Base-by-base conservation (phyloP, 164 flowering plant genomes). In the Aristolochia californica region DNA sequence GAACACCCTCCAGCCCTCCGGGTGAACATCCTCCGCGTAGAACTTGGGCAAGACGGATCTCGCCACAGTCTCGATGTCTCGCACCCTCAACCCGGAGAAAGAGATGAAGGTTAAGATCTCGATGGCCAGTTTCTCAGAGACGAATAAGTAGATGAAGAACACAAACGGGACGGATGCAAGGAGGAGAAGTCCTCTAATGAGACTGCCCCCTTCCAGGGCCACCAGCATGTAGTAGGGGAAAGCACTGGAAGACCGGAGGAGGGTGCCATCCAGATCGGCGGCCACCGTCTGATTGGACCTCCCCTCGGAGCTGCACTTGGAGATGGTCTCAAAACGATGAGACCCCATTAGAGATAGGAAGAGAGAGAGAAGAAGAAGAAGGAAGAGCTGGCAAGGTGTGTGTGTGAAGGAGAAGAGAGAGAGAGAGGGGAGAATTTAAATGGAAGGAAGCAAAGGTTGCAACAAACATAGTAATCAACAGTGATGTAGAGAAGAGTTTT, bases 191-290 rank as follows among this genome's bases (percentile, higher is more conserved):
- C 72, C 91, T 14, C 95, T 43, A 0, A 79, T 5, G 11, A 87
- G 60, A 66, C 82, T 79, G 0, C 95, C 95, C 9, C 82, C 86
- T 61, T 87, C 95, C 10, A 84, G 58, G 0, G 95, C 90, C 12
- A 87, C 67, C 13, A 87, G 87, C 74, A 87, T 56, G 85, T 51
- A 87, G 62, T 84, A 87, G 22, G 95, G 95, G 63, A 87, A 87
- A 14, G 90, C 74, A 45, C 70, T 82, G 2, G 70, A 53, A 7
- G 91, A 82, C 12, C 82, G 62, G 8, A 87, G 85, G 20, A 87
- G 81, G 5, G 95, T 87, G 13, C 95, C 91, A 38, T 84, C 85
- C 11, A 87, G 74, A 55, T 83, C 91, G 0, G 95, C 72, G 0
- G 87, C 91, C 57, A 87, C 87, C 0, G 87, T 78, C 58, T 80